These are phyloP conservation scores for Globisporangium camurandrum DNA, from an alignment of 352 stramenopile species.

Conservation along the genomic window DNA sequence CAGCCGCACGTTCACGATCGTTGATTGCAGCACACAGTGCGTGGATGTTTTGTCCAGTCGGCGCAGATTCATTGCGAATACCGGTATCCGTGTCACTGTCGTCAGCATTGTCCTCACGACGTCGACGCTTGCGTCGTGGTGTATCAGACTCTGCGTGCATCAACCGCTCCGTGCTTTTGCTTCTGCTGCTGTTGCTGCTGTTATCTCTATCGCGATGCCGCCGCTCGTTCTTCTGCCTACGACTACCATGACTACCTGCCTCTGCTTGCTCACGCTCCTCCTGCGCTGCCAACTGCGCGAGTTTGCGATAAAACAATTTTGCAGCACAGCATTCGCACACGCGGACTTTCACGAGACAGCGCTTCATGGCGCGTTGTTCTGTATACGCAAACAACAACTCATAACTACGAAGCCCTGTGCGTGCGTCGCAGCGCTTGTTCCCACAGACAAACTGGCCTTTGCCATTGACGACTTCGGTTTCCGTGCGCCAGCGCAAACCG, in stretches of 20 bases:
- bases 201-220: neutral
- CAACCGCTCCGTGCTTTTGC: neutral
- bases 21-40: constrained; percentile 2
- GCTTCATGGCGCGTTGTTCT: constrained; percentile 56
- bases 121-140: neutral
- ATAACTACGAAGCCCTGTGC: constrained; percentile 44
- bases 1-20: constrained; percentile 1
- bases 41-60: neutral
- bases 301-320: constrained; percentile 69
- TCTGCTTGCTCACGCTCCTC: constrained; percentile 16
- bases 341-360: constrained; percentile 74
- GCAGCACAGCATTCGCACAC: constrained; percentile 47
- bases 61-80: neutral
- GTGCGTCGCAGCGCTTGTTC: constrained; percentile 60
- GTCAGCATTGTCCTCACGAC: neutral
- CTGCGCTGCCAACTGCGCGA: constrained; percentile 12
- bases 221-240: neutral
- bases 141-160: neutral
- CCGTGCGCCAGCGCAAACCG: constrained; percentile 73
- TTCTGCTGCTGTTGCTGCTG: neutral
- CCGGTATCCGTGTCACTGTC: neutral
- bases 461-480: constrained; percentile 58
- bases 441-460: constrained; percentile 81
- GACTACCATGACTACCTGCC: neutral
- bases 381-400: constrained; percentile 77